Evolutionary conservation across 495 filamentous ascomycete species (phyloP).

Genomic region (Xylaria telfairii): DNA sequence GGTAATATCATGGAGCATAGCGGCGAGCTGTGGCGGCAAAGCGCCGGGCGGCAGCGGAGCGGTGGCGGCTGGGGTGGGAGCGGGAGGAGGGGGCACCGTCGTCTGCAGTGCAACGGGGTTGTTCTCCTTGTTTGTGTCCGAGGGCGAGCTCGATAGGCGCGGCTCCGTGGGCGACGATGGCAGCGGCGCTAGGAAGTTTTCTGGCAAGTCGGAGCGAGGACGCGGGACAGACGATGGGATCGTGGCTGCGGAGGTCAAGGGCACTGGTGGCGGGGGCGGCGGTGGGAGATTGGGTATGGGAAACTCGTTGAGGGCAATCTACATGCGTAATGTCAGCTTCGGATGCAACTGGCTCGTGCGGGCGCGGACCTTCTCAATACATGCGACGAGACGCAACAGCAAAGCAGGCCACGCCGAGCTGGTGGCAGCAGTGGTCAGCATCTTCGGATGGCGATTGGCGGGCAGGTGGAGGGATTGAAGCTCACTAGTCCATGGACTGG

Average conservation of each 20-base stretch:
- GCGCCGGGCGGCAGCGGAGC: slow-evolving; percentile 39
- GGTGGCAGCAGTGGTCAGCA: slow-evolving; percentile 6
- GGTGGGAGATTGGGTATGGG: slow-evolving; percentile 48
- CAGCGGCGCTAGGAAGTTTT: slow-evolving; percentile 55
- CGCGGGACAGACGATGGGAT: slow-evolving; percentile 41
- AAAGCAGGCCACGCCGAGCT: slow-evolving; percentile 51
- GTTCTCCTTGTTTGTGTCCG: slow-evolving; percentile 58
- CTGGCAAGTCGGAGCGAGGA: slow-evolving; percentile 60
- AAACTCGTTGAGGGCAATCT: slow-evolving; percentile 53
- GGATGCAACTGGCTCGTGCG: background rate
- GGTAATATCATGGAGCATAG: slow-evolving; percentile 69
- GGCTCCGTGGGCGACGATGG: slow-evolving; percentile 56
- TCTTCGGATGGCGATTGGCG: background rate
- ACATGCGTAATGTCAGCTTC: slow-evolving; percentile 15
- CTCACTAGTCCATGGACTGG: slow-evolving; percentile 73
- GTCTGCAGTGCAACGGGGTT: slow-evolving; percentile 38
- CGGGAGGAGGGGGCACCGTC: slow-evolving; percentile 27
- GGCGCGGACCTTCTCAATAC: slow-evolving; percentile 47
- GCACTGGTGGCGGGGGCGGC: slow-evolving; percentile 39
- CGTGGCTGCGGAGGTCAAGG: slow-evolving; percentile 35
- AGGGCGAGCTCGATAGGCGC: slow-evolving; percentile 52
- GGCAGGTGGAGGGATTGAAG: background rate
- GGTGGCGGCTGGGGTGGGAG: slow-evolving; percentile 18
- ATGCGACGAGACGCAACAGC: slow-evolving; percentile 43
- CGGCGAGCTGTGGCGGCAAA: slow-evolving; percentile 68